Percentiles rank a stretch among this genome's conserved stretches.
Evolutionary conservation across 805 yeast species (phyloP).

Genomic region (Nakazawaea sp.): DNA sequence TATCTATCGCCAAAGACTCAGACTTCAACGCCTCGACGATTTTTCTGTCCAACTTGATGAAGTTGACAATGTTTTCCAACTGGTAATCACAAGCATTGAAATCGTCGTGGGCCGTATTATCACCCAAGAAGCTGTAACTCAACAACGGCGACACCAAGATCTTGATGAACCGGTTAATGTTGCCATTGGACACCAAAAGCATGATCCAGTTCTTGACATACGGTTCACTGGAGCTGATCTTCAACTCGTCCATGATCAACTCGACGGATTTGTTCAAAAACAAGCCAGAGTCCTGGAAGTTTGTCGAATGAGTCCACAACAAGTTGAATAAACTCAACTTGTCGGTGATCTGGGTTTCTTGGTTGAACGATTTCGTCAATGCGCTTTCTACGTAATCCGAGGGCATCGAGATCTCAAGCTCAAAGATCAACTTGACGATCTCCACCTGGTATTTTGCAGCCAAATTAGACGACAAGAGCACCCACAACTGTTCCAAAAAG

Average conservation of each 20-base stretch:
- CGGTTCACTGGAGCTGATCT: conserved; percentile 18
- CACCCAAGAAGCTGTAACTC: conserved; percentile 16
- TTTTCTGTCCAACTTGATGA: conserved; percentile 40
- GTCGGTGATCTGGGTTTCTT: conserved; percentile 27
- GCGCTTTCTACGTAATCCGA: conserved; percentile 66
- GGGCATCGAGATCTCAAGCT: conserved; percentile 47
- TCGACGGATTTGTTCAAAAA: conserved; percentile 49
- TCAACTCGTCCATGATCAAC: conserved; percentile 59
- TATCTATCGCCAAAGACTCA: conserved; percentile 54
- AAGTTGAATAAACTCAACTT: conserved; percentile 52
- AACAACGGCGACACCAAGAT: conserved; percentile 42
- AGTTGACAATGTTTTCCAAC: conserved; percentile 42
- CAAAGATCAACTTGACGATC: conserved; percentile 57
- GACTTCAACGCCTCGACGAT: conserved; percentile 43
- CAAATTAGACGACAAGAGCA: conserved; percentile 29
- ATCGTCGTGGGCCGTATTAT: conserved; percentile 35
- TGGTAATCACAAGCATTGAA: conserved; percentile 53
- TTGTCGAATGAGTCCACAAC: conserved; percentile 66
- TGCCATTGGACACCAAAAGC: conserved; percentile 39
- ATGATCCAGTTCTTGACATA: conserved; percentile 34
- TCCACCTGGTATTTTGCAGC: conserved; percentile 61
- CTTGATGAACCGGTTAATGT: conserved; percentile 54
- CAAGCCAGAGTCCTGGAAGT: conserved; percentile 32
- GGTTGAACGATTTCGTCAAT: conserved; percentile 46
- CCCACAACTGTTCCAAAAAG: conserved; percentile 46